Evolutionary conservation across 2,329 filamentous ascomycete genomes (phyloP).

Genomic region (Scytalidium lignicola): DNA sequence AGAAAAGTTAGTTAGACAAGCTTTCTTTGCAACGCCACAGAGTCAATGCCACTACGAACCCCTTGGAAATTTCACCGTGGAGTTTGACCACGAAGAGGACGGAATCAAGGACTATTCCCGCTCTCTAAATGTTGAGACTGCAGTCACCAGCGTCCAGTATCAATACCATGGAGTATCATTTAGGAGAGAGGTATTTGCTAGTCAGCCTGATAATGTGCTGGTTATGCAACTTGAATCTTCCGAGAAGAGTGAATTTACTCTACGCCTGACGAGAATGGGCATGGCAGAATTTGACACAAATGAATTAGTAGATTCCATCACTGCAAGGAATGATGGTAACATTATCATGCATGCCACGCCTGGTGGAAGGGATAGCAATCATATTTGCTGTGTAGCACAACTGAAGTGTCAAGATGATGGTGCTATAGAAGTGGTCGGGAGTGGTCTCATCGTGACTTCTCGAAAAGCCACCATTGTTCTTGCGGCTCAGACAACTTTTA

Average conservation of each 20-base stretch:
- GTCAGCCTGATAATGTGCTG: slow-evolving; percentile 34
- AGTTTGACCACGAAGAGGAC: slow-evolving; percentile 30
- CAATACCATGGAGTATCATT: slow-evolving; percentile 25
- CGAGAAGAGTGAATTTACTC: slow-evolving; percentile 9
- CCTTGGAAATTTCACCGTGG: slow-evolving; percentile 31
- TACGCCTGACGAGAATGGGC: slow-evolving; percentile 33
- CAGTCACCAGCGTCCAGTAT: slow-evolving; percentile 31
- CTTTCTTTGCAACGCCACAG: slow-evolving; percentile 40
- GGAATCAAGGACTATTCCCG: slow-evolving; percentile 29
- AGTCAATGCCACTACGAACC: slow-evolving; percentile 44
- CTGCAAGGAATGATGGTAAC: slow-evolving; percentile 20
- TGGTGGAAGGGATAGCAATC: slow-evolving; percentile 29
- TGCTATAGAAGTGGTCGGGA: slow-evolving; percentile 23
- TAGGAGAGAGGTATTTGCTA: slow-evolving; percentile 33
- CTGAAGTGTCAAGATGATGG: slow-evolving; percentile 22
- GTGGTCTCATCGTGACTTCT: slow-evolving; percentile 31
- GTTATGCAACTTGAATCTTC: slow-evolving; percentile 25
- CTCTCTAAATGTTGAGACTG: slow-evolving; percentile 31
- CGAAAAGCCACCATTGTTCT: slow-evolving; percentile 30
- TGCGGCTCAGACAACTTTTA: slow-evolving; percentile 34
- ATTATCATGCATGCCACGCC: slow-evolving; percentile 35
- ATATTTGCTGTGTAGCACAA: slow-evolving; percentile 28
- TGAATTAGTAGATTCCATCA: slow-evolving; percentile 36
- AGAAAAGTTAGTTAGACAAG: slow-evolving; percentile 33
- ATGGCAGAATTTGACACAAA: slow-evolving; percentile 36